Evolutionary conservation across 2,329 filamentous ascomycete genomes (phyloP), one percentile per base, ranked within the genome.

Genomic region (Leptographium galeiforme): DNA sequence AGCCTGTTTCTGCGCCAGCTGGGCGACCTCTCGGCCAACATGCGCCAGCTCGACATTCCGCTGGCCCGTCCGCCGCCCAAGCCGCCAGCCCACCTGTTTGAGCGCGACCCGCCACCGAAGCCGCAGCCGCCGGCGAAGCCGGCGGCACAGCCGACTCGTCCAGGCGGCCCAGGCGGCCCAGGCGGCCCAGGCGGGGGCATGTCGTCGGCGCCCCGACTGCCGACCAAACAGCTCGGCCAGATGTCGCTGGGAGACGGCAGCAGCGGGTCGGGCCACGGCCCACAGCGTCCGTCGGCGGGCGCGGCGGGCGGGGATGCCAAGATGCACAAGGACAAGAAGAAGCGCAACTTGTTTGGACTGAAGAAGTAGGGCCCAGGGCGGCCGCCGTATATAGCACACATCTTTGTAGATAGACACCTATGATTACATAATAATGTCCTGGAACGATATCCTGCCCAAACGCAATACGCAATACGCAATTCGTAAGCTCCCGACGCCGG

Each of bases 71-170:
- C 89, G 2, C 82, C 84, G 62, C 85, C 82, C n/a, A 83, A 84
- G 57, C 87, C 90, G 0, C 93, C 93, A 1, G 83, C 83, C 7
- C 88, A 95, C 69, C 70, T 98, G 11, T 93, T 93, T 60, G 89
- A 95, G 67, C 79, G 82, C 72, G 81, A 41, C 69, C 72, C 60
- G 41, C 80, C 84, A 1, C 70, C 75, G 41, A 36, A 33, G 40
- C 63, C 66, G 34, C 61, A 11, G 5, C 50, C 30, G 43, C 52
- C 43, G 47, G 53, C 50, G 19, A 41, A 45, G 50, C 53, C 34
- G 33, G 6, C 39, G 6, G 47, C 40, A 10, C 47, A 40, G 34
- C 53, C 53, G 2, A 44, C 59, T 18, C 70, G 69, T 36, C 46
- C 46, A 14, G 6, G 16, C 10, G 48, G 34, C 6, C 12, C 19